phyloP scores from a whole-genome alignment of 1,284 basidiomycete species.

The Sutorius eximius region DNA sequence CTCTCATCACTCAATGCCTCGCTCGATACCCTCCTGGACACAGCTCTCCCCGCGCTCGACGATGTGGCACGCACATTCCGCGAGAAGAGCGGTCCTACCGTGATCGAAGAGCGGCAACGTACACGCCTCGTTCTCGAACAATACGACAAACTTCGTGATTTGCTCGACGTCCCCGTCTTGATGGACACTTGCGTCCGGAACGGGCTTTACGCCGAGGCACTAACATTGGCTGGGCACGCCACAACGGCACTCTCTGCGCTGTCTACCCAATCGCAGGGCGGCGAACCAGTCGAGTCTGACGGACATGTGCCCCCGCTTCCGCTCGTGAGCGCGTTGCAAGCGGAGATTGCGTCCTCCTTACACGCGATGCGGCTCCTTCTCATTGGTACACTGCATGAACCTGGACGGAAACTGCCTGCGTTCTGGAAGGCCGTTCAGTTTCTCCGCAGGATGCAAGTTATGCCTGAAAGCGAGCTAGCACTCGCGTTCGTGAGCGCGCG shows the following conservation, averaged over 20 bases:
- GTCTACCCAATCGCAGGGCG: conserved; percentile 22
- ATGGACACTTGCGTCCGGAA: conserved; percentile 91
- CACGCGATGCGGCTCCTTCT: conserved; percentile 77
- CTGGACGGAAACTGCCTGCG: conserved; percentile 80
- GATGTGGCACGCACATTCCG: conserved; percentile 66
- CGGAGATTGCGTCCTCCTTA: conserved; percentile 74
- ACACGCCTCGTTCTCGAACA: conserved; percentile 84
- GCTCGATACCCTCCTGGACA: conserved; percentile 63
- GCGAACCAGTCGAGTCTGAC: conserved; percentile 20
- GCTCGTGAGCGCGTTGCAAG: conserved; percentile 55
- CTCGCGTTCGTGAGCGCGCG: conserved; percentile 70
- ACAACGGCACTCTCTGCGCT: conserved; percentile 32
- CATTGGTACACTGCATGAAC: conserved; percentile 76
- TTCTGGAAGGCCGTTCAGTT: conserved; percentile 87
- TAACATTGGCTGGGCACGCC: conserved; percentile 47
- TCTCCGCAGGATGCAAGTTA: conserved; percentile 72
- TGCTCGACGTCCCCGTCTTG: conserved; percentile 86
- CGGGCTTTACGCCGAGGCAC: conserved; percentile 87
- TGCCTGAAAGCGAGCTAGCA: conserved; percentile 64
- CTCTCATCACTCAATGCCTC: conserved; percentile 66
- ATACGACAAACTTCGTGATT: conserved; percentile 86
- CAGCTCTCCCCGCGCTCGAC: conserved; percentile 72
- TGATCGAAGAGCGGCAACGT: conserved; percentile 67
- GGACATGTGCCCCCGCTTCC: conserved; percentile 42
- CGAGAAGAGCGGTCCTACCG: conserved; percentile 48